Evolutionary conservation across 1,284 basidiomycete species (phyloP), one percentile per base, ranked within the genome.

Genomic region (Tetrapyrgos nigripes): DNA sequence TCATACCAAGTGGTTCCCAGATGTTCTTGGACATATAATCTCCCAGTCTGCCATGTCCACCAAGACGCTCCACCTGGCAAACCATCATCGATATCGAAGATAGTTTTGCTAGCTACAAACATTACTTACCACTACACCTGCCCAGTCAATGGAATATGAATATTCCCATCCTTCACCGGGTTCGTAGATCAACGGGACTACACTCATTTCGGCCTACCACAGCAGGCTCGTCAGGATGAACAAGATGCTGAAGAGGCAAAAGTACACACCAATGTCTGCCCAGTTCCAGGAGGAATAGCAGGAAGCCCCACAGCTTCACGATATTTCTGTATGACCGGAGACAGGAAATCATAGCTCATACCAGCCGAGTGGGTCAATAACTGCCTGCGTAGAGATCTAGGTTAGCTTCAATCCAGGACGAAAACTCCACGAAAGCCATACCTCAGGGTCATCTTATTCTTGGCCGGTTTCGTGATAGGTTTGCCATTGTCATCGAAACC

Each of bases 1-100:
- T 26, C 50, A 71, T 24, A 2, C 64, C 66, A 0, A 72, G 55
- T 1, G 63, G 66, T n/a, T 60, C 58, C 24, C 64, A 64, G 24
- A 68, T 63, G 48, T 62, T 45, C 9, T 60, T 55, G 40, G 62
- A 57, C 27, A 68, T 62, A 45, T 64, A 66, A 17, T 40, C 37
- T n/a, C 19, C 37, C 19, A 40, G 37, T 17, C 37, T 11, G n/a
- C n/a, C n/a, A 17, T 40, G 37, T 17, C 14, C 13, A n/a, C 14
- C 13, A 40, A 40, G 37, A 17, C 37, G 37, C 17, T 40, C 37
- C n/a, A n/a, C 37, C n/a, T n/a, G n/a, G n/a, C n/a, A n/a, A n/a
- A n/a, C n/a, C n/a, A n/a, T n/a, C n/a, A n/a, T n/a, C n/a, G n/a
- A n/a, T n/a, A n/a, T n/a, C n/a, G n/a, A n/a, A n/a, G n/a, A n/a